Evolutionary conservation across 352 stramenopile genomes (phyloP), one percentile per base, ranked within the genome.

Genomic region (Globisporangium carolinianum): DNA sequence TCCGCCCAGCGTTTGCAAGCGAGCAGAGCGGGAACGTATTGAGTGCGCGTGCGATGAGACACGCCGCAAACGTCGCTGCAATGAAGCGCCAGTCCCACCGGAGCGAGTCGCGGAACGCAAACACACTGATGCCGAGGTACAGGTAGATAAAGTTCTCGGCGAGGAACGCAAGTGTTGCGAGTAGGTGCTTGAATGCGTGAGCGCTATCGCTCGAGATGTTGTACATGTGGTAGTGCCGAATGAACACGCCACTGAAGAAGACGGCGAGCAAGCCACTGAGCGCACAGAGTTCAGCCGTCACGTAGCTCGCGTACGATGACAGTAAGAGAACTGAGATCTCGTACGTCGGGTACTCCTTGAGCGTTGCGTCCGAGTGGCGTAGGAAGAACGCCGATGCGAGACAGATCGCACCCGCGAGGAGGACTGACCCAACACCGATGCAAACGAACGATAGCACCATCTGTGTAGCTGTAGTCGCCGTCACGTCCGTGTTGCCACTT

Each of bases 261-360:
- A 95, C 88, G 3, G 82, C 85, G 15, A 97, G 82, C 57, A 96
- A 89, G 15, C 88, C 86, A 47, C 70, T 83, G 11, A 84, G 59
- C 32, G 73, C 51, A 39, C 62, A 72, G 6, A 71, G 37, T 37
- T 81, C 65, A 14, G 53, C 67, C 0, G 73, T 61, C 42, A 86
- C 53, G 53, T 79, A 76, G 53, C 65, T 76, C 14, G 66, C 68
- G 57, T 80, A 80, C 11, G 69, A 57, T 1, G 67, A 78, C 8
- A 80, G 57, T 38, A 80, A 39, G 18, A 80, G 62, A 51, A 87
- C 86, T 35, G 77, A 86, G 37, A 87, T 87, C 62, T 89, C 79
- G 65, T 87, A 89, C 17, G 63, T 78, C 18, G 77, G 71, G 53
- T 88, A 66, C 10, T 52, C 32, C 36, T 64, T 64, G 9, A 64